Evolutionary conservation across 225 moss, liverwort and hornwort species (phyloP), one percentile per base, ranked within the genome.

Genomic region (Bryoerythrophyllum caledonicum): DNA sequence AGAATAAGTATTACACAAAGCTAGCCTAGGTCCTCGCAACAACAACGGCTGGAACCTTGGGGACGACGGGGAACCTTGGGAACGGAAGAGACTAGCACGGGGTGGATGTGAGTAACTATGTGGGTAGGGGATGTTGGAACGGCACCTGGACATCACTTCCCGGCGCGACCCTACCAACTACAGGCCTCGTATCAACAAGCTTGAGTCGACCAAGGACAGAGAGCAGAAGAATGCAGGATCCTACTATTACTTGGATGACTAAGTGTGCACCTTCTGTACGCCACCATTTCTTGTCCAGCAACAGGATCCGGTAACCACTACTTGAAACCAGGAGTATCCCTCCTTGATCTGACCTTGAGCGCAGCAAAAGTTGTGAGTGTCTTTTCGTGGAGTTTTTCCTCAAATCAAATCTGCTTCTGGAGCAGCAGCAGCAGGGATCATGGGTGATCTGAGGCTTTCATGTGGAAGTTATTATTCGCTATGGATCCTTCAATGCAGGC

Each of bases 61-160:
- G n/a, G n/a, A n/a, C n/a, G n/a, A n/a, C n/a, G n/a, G n/a, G n/a
- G n/a, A n/a, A n/a, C n/a, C n/a, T n/a, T n/a, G n/a, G n/a, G n/a
- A n/a, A n/a, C n/a, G n/a, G n/a, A n/a, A n/a, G n/a, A n/a, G n/a
- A n/a, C n/a, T n/a, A n/a, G n/a, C n/a, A n/a, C n/a, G n/a, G n/a
- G n/a, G n/a, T n/a, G n/a, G n/a, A n/a, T n/a, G n/a, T n/a, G n/a
- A n/a, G n/a, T n/a, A n/a, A n/a, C n/a, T n/a, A 19, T 43, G 63
- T 83, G 34, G 16, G 23, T 66, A n/a, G 75, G 71, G 38, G 54
- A 62, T 46, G 32, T 20, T 82, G 63, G 60, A 74, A 82, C 91
- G 94, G 96, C 96, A 96, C 70, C 88, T 96, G 88, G 96, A 96
- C 67, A 96, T 96, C 58, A 96, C 96, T 51, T 96, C 94, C 82